Conservation (phyloP, 345 rosid species). For the Aquilaria malaccensis region DNA sequence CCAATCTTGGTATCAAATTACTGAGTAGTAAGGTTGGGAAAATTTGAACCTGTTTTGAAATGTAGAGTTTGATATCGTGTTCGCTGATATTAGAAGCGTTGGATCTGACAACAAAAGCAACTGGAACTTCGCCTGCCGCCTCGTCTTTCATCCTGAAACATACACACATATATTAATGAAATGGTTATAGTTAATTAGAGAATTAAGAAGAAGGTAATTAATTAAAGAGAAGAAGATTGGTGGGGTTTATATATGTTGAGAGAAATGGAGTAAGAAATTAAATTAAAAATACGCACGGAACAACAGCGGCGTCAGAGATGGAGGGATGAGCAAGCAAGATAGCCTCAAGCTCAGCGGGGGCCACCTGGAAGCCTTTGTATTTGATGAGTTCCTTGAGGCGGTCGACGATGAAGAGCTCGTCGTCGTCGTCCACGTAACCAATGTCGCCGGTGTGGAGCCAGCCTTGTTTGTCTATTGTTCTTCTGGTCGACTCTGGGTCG, state of each 20-base stretch:
- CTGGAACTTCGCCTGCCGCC: slow-evolving; percentile 77
- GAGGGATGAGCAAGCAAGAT: slow-evolving; percentile 39
- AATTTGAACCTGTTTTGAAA: slow-evolving; percentile 60
- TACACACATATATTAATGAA: not conserved
- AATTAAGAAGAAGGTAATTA: too few species aligned
- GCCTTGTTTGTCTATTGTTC: slow-evolving; percentile 47
- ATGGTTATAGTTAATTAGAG: not conserved
- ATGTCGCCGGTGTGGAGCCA: slow-evolving; percentile 65
- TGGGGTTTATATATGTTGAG: too few species aligned
- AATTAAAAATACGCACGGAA: slow-evolving; percentile 33
- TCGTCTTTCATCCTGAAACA: slow-evolving; percentile 71
- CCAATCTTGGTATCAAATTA: not conserved
- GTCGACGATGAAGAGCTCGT: slow-evolving; percentile 53
- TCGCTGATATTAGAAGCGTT: slow-evolving; percentile 56
- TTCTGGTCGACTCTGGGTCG: slow-evolving; percentile 39
- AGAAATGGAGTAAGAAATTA: too few species aligned
- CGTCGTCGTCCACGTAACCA: slow-evolving; percentile 56
- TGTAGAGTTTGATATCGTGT: slow-evolving; percentile 63
- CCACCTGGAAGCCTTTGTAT: slow-evolving; percentile 63
- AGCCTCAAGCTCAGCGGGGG: slow-evolving; percentile 66
- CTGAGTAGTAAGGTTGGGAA: too few species aligned
- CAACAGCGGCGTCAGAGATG: slow-evolving; percentile 61
- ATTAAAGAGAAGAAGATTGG: too few species aligned
- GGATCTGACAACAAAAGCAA: slow-evolving; percentile 62
- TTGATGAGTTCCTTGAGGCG: slow-evolving; percentile 60